Conservation (phyloP, 106 monocot genomes). For the Apostasia ramifera region DNA sequence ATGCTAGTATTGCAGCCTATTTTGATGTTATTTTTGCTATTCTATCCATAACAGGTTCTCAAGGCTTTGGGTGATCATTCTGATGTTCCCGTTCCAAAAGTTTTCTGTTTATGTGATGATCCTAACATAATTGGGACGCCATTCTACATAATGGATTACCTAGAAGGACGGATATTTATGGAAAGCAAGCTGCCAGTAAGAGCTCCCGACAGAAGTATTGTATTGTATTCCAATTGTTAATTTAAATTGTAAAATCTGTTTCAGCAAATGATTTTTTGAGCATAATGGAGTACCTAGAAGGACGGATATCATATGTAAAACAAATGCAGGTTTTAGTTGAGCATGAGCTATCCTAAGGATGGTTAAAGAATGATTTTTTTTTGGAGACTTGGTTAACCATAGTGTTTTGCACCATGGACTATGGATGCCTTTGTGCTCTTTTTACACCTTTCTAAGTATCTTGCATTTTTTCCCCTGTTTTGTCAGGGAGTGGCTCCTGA, state of each 20-base stretch:
- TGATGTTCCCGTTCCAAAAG: conserved; percentile 90
- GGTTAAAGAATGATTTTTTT: no score
- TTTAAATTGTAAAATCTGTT: neutral
- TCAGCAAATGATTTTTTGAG: no score
- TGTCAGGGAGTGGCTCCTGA: conserved; percentile 59
- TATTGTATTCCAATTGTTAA: neutral
- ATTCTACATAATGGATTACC: conserved; percentile 94
- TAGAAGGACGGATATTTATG: conserved; percentile 84
- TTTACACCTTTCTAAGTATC: neutral
- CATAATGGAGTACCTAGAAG: no score
- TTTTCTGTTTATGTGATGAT: conserved; percentile 86
- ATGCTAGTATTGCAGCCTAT: no score
- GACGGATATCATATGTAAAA: no score
- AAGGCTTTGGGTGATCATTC: conserved; percentile 71
- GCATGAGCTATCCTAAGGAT: no score
- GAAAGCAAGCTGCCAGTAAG: conserved; percentile 76
- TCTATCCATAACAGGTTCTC: conserved; percentile 54
- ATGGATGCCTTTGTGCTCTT: neutral
- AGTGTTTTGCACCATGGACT: neutral
- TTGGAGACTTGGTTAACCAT: no score
- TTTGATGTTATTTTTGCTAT: no score
- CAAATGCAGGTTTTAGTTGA: no score
- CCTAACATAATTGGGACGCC: conserved; percentile 77
- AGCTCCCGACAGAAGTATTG: neutral
- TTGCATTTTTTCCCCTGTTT: conserved; percentile 7